Evolutionary conservation across 2,329 filamentous ascomycete species (phyloP).

Genomic region (Trichoderma sp.): DNA sequence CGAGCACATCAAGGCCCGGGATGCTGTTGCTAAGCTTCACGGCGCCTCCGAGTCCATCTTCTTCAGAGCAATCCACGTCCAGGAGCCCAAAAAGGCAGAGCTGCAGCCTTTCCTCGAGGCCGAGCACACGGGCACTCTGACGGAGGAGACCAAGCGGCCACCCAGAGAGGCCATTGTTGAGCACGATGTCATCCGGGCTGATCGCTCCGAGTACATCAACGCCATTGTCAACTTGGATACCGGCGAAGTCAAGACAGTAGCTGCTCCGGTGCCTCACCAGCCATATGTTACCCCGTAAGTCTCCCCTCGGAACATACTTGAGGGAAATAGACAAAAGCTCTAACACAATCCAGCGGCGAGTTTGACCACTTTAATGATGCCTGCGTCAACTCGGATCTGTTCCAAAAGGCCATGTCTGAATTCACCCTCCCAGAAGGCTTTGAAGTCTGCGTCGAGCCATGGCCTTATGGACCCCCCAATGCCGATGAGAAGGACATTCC

Average conservation of each 20-base stretch:
- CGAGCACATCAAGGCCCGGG: constrained; percentile 50
- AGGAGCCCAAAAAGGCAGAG: constrained; percentile 60
- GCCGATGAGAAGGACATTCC: constrained; percentile 37
- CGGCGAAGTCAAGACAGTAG: constrained; percentile 30
- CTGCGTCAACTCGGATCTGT: constrained; percentile 44
- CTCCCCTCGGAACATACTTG: neutral
- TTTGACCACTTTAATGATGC: constrained; percentile 41
- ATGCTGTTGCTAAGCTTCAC: constrained; percentile 40
- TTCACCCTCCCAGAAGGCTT: constrained; percentile 47
- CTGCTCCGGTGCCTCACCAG: constrained; percentile 32
- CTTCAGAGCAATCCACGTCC: constrained; percentile 60
- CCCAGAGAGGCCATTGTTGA: constrained; percentile 47
- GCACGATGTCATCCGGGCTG: constrained; percentile 41
- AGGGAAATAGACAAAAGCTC: neutral
- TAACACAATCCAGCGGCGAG: constrained; percentile 34
- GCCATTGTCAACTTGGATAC: constrained; percentile 40
- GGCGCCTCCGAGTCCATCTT: constrained; percentile 28
- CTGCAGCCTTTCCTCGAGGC: constrained; percentile 60
- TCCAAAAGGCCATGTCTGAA: constrained; percentile 47
- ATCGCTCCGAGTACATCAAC: constrained; percentile 35
- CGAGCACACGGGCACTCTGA: constrained; percentile 53
- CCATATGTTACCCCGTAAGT: constrained; percentile 38
- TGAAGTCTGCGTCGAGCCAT: constrained; percentile 51
- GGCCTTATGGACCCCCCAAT: constrained; percentile 62
- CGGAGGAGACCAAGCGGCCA: constrained; percentile 42